Percentiles rank a stretch among this genome's conserved stretches.
phyloP scores from a whole-genome alignment of 2,329 filamentous ascomycete species.

The Colletotrichum tanaceti region DNA sequence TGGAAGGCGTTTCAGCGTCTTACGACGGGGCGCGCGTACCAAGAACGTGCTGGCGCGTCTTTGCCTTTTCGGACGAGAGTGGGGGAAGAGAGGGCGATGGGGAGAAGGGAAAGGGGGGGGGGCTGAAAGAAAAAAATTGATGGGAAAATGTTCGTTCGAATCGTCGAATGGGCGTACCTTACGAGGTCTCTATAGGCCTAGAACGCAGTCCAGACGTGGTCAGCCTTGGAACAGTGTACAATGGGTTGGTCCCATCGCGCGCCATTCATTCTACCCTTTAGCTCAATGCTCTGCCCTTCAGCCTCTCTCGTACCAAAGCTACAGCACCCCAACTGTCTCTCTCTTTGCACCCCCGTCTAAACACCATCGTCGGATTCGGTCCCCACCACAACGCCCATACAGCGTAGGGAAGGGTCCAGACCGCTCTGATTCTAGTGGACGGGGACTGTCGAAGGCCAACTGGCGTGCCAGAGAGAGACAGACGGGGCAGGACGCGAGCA shows the following conservation, averaged over 20 bases:
- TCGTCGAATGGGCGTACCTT: slow-evolving; percentile 45
- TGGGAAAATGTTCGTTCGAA: slow-evolving; percentile 34
- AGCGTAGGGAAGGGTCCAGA: slow-evolving; percentile 22
- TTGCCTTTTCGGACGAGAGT: slow-evolving; percentile 10
- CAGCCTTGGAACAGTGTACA: slow-evolving; percentile 31
- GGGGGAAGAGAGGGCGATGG: slow-evolving; percentile 10
- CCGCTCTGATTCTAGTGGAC: slow-evolving; percentile 16
- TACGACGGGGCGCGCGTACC: slow-evolving; percentile 27
- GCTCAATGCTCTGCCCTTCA: background rate
- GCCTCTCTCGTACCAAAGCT: slow-evolving; percentile 11
- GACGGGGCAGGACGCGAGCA: slow-evolving; percentile 3
- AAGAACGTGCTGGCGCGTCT: slow-evolving; percentile 22
- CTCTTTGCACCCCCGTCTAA: slow-evolving; percentile 4
- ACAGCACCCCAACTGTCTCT: background rate
- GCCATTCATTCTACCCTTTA: slow-evolving; percentile 20
- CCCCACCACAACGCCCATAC: slow-evolving; percentile 17
- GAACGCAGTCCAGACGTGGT: slow-evolving; percentile 43
- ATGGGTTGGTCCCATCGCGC: slow-evolving; percentile 5
- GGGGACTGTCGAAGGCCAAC: slow-evolving; percentile 15
- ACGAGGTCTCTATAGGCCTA: slow-evolving; percentile 53
- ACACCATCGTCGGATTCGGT: slow-evolving; percentile 10
- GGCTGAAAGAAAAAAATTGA: background rate
- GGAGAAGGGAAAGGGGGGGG: background rate
- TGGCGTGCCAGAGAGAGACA: slow-evolving; percentile 3
- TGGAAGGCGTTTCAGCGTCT: slow-evolving; percentile 15